Percentiles rank a stretch among this genome's conserved stretches.
These are phyloP conservation scores for Trichocomaceae sp. DNA, from an alignment of 2,329 filamentous ascomycete species.

Conservation along the genomic window DNA sequence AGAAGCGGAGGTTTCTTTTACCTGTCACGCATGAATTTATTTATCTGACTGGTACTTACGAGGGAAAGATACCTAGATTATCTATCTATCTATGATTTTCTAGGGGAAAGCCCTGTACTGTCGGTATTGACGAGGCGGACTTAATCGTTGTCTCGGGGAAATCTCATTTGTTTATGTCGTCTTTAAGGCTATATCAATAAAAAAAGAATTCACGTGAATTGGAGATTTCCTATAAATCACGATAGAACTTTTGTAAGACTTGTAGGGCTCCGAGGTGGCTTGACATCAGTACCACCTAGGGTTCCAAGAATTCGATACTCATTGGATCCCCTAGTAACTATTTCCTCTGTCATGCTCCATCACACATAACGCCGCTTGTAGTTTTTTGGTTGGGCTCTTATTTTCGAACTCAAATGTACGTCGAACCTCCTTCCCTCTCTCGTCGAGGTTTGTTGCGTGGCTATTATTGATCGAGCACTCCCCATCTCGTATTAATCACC, in stretches of 20 bases:
- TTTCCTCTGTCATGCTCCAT: background rate
- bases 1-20: constrained; percentile 17
- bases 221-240: background rate
- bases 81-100: constrained; percentile 35
- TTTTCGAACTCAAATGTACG: background rate
- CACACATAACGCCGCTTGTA: no score
- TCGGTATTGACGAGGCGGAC: constrained; percentile 65
- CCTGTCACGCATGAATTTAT: constrained; percentile 29
- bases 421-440: background rate
- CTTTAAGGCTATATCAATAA: constrained; percentile 14
- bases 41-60: constrained; percentile 73
- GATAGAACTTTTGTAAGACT: background rate
- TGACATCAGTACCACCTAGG: background rate
- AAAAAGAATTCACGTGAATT: constrained; percentile 9
- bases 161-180: constrained; percentile 14
- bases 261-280: background rate
- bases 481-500: no score
- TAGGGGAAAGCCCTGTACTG: constrained; percentile 98
- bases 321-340: background rate
- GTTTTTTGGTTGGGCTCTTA: no score
- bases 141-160: constrained; percentile 71
- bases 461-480: no score
- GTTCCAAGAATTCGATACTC: background rate
- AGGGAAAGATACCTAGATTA: constrained; percentile 93
- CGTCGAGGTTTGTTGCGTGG: no score